Evolutionary conservation across 2,329 filamentous ascomycete species (phyloP), one percentile per base, ranked within the genome.

Genomic region (Venturia oleaginea): DNA sequence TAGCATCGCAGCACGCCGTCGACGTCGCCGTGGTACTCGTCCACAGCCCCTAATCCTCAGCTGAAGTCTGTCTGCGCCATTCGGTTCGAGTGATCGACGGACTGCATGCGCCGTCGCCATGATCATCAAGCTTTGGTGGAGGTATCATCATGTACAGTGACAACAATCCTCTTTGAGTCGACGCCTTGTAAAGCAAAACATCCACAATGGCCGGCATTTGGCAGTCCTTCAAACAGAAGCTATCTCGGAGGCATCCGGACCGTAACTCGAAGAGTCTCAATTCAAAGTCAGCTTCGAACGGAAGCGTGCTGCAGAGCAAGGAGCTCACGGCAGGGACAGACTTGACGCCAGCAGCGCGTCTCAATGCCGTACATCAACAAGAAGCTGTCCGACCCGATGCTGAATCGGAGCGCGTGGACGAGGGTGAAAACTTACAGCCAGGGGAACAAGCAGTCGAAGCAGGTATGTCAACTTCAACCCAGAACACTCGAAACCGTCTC

Each of bases 201-300:
- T 5, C 48, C 60, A 10, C 8, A 11, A 62, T 62, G 60, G 42
- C 38, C 11, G 40, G 60, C 17, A 22, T 62, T 11, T 62, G 60
- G 60, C 38, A 51, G 42, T 51, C 43, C 11, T 34, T 62, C 40
- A 62, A 62, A 46, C 60, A 46, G n/a, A 62, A 34, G 30, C 17
- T 51, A 15, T 51, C 60, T 19, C 60, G 40, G 30, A 27, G 60
- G 15, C 38, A 32, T 30, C 22, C 30, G n/a, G 22, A 43, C 24
- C 38, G 30, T 3, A 62, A 6, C n/a, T 24, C 40, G 19, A 46
- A 30, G 43, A 43, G 13, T 22, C 4, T 40, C n/a, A 15, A 43
- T 19, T 7, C 59, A 60, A n/a, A 60, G 3, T 13, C 30, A 15
- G n/a, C 4, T 19, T 27, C 43, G 24, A 46, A 46, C 15, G 38